Base-by-base conservation (phyloP, 192 early-diverging fungal genomes). In the Podila verticillata region DNA sequence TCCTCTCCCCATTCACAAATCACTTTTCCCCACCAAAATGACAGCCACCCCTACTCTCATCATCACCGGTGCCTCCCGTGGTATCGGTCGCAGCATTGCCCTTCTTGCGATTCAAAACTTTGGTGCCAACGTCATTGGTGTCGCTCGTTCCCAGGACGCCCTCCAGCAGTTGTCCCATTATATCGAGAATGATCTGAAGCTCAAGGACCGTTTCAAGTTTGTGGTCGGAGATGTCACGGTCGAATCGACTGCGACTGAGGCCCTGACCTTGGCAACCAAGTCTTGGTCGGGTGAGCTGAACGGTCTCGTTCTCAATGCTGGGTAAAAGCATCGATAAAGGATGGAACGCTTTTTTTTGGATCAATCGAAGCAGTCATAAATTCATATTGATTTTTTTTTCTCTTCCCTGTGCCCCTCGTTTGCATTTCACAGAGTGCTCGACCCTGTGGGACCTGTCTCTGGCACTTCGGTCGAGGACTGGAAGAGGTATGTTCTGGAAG, bases 41-140 rank as follows among this genome's bases (percentile, higher is more conserved):
- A 72, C 65, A 20, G 49, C 34, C 22, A 51, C 61, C 56, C 87
- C 91, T 35, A 84, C 91, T 13, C 79, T 93, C 20, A 86, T 98
- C 34, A 91, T 98, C 31, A 97, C 97, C 7, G 97, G 97, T 8
- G 94, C 95, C 22, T 96, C 95, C 1, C 85, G 87, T 22, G 96
- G 97, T 57, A 87, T 97, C 48, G 97, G 97, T 4, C 84, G 85
- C 56, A 90, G 91, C 24, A 86, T 91, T 20, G 78, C 81, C 5
- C 47, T 87, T 7, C 47, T 75, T 32, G 82, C 90, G 28, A 78
- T 95, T 15, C 47, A 85, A 54, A 57, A 83, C 9, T 81, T 80
- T 8, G 84, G 86, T 36, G 84, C 87, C 36, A 83, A 84, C 19
- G 94, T 98, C 7, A 73, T 97, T 22, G 97, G 92, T 2, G 83